phyloP scores from a whole-genome alignment of 1,284 basidiomycete species.

The Microbotryomycetes sp. region DNA sequence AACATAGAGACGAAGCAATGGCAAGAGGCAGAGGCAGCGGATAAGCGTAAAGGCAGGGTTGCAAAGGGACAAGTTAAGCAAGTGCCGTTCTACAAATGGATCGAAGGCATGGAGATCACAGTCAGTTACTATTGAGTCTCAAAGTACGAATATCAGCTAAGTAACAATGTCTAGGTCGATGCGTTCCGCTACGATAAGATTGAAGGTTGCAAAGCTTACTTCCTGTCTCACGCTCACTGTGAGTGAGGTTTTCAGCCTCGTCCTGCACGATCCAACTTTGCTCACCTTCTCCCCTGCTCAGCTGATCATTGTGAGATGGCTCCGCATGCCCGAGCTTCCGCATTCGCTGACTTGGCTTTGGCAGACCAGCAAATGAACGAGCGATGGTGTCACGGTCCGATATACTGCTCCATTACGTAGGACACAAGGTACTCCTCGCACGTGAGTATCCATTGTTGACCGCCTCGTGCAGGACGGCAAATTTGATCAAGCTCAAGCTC shows the following conservation, averaged over 20 bases:
- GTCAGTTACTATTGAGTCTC: constrained; percentile 95
- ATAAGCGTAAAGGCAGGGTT: constrained; percentile 30
- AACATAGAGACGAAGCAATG: constrained; percentile 71
- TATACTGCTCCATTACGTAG: constrained; percentile 72
- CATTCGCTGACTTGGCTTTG: background rate
- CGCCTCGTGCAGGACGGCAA: constrained; percentile 61
- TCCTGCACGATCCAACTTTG: background rate
- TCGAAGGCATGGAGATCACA: constrained; percentile 94
- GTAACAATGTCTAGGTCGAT: constrained; percentile 45
- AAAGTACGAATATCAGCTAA: constrained; percentile 83
- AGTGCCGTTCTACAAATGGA: constrained; percentile 87
- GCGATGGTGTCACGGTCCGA: constrained; percentile 80
- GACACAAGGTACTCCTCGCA: background rate
- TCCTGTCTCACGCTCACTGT: constrained; percentile 75
- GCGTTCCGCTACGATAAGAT: constrained; percentile 31
- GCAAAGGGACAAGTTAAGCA: constrained; percentile 49
- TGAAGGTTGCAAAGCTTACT: constrained; percentile 35
- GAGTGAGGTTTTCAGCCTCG: too few species aligned
- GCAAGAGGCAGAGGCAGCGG: constrained; percentile 61
- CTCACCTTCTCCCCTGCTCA: too few species aligned
- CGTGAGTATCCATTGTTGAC: background rate
- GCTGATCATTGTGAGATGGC: background rate
- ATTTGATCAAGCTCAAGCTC: constrained; percentile 81
- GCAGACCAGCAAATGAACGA: constrained; percentile 76
- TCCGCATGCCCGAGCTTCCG: background rate